Percentiles rank a stretch among this genome's conserved stretches.
phyloP scores from a whole-genome alignment of 495 filamentous ascomycete genomes.

The Penicillium silybi region DNA sequence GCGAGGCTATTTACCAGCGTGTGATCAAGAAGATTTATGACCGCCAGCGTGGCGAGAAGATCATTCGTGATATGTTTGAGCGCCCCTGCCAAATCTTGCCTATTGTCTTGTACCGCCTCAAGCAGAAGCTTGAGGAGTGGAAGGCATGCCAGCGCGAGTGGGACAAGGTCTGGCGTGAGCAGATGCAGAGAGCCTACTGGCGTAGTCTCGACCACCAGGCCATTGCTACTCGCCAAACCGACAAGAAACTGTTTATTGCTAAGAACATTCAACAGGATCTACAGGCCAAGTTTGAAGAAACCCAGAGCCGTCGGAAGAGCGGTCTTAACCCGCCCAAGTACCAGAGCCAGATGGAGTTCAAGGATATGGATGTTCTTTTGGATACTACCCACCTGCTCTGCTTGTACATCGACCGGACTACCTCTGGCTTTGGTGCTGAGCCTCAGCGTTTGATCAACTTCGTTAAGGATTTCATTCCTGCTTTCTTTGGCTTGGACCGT shows the following conservation, averaged over 20 bases:
- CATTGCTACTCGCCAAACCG: slow-evolving; percentile 72
- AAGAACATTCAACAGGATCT: slow-evolving; percentile 85
- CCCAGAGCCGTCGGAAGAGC: slow-evolving; percentile 60
- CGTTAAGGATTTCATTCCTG: slow-evolving; percentile 80
- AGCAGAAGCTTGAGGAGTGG: slow-evolving; percentile 96
- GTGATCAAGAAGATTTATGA: slow-evolving; percentile 99
- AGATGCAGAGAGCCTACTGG: slow-evolving; percentile 88
- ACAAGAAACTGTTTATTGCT: slow-evolving; percentile 84
- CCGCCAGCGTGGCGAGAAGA: slow-evolving; percentile 71
- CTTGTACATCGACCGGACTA: slow-evolving; percentile 65
- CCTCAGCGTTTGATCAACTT: slow-evolving; percentile 74
- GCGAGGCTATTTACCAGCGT: slow-evolving; percentile 91
- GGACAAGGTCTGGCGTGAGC: slow-evolving; percentile 97
- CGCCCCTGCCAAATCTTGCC: slow-evolving; percentile 81
- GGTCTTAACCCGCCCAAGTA: slow-evolving; percentile 57
- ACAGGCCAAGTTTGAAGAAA: slow-evolving; percentile 81
- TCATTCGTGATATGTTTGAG: slow-evolving; percentile 77
- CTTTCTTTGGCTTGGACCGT: slow-evolving; percentile 82
- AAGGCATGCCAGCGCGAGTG: slow-evolving; percentile 93
- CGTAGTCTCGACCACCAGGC: slow-evolving; percentile 95
- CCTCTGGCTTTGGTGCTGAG: slow-evolving; percentile 64
- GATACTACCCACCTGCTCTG: slow-evolving; percentile 79
- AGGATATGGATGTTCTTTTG: slow-evolving; percentile 73
- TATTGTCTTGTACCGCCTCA: slow-evolving; percentile 78
- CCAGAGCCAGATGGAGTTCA: slow-evolving; percentile 70